Conservation (phyloP, 257 asterid species). For the Prunella vulgaris region DNA sequence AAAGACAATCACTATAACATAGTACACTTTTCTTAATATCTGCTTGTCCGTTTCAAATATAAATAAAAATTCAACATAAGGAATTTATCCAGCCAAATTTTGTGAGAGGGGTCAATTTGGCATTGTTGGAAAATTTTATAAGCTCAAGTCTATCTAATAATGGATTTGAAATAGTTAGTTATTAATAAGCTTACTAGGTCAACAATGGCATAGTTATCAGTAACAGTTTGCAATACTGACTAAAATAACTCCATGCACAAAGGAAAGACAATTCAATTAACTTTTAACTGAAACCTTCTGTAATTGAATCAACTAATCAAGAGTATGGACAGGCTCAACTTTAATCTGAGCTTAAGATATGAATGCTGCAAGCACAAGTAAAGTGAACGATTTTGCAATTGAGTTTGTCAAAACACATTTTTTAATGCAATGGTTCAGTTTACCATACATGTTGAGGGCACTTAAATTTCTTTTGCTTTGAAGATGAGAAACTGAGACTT, state of each 20-base stretch:
- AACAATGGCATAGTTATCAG: background rate
- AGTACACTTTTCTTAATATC: background rate
- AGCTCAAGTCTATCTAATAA: background rate
- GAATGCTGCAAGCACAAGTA: too few species aligned
- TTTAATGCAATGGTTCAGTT: background rate
- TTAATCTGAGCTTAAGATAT: too few species aligned
- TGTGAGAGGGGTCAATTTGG: background rate
- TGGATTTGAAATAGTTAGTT: background rate
- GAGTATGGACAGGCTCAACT: too few species aligned
- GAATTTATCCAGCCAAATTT: background rate
- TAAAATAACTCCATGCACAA: slow-evolving; percentile 1
- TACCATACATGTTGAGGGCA: slow-evolving; percentile 93
- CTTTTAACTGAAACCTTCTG: slow-evolving; percentile 9
- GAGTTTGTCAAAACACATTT: background rate
- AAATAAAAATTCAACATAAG: background rate
- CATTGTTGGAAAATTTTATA: background rate
- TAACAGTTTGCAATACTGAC: background rate
- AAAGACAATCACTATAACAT: background rate
- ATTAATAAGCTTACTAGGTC: background rate
- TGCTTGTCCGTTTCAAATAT: background rate
- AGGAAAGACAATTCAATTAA: background rate
- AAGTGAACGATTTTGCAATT: too few species aligned
- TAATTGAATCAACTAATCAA: background rate
- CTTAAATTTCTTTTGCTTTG: slow-evolving; percentile 60
- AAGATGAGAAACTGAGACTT: slow-evolving; percentile 42